phyloP scores from a whole-genome alignment of 805 yeast genomes.

The Yamadazyma olivae region DNA sequence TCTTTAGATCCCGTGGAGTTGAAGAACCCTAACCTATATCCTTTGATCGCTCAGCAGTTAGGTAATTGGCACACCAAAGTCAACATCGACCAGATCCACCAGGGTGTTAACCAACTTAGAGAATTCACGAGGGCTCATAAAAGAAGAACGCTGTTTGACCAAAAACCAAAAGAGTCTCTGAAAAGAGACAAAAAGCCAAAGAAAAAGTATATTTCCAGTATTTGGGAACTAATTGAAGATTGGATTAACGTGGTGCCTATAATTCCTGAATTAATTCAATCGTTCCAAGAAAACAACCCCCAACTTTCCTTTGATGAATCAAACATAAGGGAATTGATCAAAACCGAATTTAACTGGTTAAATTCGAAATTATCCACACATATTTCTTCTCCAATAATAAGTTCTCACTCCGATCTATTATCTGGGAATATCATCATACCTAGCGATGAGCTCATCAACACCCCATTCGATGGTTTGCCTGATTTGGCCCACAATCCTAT shows the following conservation, averaged over 20 bases:
- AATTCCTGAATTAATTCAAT: slow-evolving; percentile 33
- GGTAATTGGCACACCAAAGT: slow-evolving; percentile 69
- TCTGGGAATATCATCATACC: slow-evolving; percentile 74
- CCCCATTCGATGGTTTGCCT: slow-evolving; percentile 13
- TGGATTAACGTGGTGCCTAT: slow-evolving; percentile 67
- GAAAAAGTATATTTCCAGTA: slow-evolving; percentile 35
- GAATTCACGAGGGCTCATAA: slow-evolving; percentile 15
- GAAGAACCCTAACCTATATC: slow-evolving; percentile 44
- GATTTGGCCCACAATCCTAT: slow-evolving; percentile 36
- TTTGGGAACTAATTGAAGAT: slow-evolving; percentile 58
- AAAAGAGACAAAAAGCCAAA: slow-evolving; percentile 15
- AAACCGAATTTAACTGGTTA: slow-evolving; percentile 56
- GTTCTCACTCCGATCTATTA: slow-evolving; percentile 68
- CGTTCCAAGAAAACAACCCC: slow-evolving; percentile 32
- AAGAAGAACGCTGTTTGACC: slow-evolving; percentile 9
- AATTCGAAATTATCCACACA: slow-evolving; percentile 31
- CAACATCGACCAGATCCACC: slow-evolving; percentile 44
- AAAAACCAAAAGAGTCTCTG: background rate
- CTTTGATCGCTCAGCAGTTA: slow-evolving; percentile 59
- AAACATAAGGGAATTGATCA: slow-evolving; percentile 38
- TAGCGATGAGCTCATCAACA: slow-evolving; percentile 17
- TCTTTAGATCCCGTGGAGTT: slow-evolving; percentile 57
- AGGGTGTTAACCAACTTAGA: slow-evolving; percentile 40
- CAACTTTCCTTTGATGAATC: slow-evolving; percentile 16
- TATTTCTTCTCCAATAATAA: slow-evolving; percentile 50